Base-by-base conservation (phyloP, 2,329 filamentous ascomycete species). In the Sporothrix globosa region DNA sequence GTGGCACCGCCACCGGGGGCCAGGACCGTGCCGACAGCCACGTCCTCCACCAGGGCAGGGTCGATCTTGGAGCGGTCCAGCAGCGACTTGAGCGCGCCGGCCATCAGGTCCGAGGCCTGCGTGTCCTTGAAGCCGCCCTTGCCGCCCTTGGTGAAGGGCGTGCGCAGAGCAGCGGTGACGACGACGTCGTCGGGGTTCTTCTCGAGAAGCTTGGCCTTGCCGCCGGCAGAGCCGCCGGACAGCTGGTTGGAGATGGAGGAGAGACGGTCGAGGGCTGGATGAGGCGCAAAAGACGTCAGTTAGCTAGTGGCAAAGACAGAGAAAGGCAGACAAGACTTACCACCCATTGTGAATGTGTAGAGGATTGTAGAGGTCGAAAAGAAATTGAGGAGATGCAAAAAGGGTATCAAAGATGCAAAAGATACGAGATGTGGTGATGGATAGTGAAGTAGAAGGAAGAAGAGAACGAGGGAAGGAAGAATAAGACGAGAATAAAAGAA, bases 81-180 rank as follows among this genome's bases (percentile, higher is more conserved):
- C 74, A 98, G 84, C 72, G 89, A 90, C 82, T 90, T 91, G 82
- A 98, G 90, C 61, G 93, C 90, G 76, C 92, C 93, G 67, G 89
- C 89, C 77, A 98, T 89, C 73, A 98, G 85, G 81, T 98, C 95
- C 53, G 93, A 88, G 7, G 92, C 92, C 69, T 88, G 86, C 10
- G 96, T 98, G 82, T 98, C 96, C 85, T 98, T 98, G 86, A 99
- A 96, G 66, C 89, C 91, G 75, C 96, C 96, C 82, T 93, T 94
- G 77, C 94, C 93, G 75, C 93, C 95, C 82, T 93, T 96, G 75
- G 93, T 97, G 81, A 98, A 90, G 77, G 96, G 88, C 19, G 93
- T 97, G 77, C 96, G 93, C 77, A 97, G 92, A 75, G 92, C 92
- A 75, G 92, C 92, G 73, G 96, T 98, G 73, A 99, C 89, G 77